Percentiles rank a stretch among this genome's conserved stretches.
Conservation (phyloP, 2,329 filamentous ascomycete genomes). For the Fusarium heterosporum region DNA sequence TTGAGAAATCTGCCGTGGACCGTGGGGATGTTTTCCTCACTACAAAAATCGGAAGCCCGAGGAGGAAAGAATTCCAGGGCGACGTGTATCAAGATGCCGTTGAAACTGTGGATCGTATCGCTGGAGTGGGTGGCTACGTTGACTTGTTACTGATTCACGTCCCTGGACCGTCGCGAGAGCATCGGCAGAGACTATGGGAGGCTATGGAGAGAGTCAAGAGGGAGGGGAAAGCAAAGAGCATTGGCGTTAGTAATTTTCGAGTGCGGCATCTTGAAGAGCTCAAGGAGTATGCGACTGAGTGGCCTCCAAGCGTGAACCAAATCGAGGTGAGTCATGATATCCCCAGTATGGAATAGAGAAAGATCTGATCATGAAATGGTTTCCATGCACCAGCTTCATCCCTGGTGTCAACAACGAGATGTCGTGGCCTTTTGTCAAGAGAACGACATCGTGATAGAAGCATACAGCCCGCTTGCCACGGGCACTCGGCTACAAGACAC, state of each 20-base stretch:
- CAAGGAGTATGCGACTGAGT: conserved; percentile 71
- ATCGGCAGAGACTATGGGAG: conserved; percentile 72
- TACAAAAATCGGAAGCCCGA: conserved; percentile 72
- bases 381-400: conserved; percentile 69
- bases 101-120: conserved; percentile 73
- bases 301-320: conserved; percentile 80
- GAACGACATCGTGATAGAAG: conserved; percentile 72
- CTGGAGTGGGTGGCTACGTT: conserved; percentile 69
- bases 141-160: conserved; percentile 79
- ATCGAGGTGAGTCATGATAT: conserved; percentile 67
- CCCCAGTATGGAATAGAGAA: not conserved
- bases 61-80: conserved; percentile 52
- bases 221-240: conserved; percentile 70
- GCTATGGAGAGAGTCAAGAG: conserved; percentile 71
- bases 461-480: conserved; percentile 55
- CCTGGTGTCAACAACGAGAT: conserved; percentile 70
- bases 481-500: conserved; percentile 61
- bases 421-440: conserved; percentile 73
- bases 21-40: conserved; percentile 75
- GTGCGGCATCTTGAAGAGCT: conserved; percentile 76
- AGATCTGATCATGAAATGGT: not conserved
- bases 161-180: conserved; percentile 65
- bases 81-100: conserved; percentile 68
- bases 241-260: conserved; percentile 80
- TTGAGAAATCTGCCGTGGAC: conserved; percentile 66